A percentile compares a stretch with the other conserved stretches of the same genome.
These are phyloP conservation scores for Globisporangium irregulare DNA, from an alignment of 352 stramenopile species.

Conservation along the genomic window DNA sequence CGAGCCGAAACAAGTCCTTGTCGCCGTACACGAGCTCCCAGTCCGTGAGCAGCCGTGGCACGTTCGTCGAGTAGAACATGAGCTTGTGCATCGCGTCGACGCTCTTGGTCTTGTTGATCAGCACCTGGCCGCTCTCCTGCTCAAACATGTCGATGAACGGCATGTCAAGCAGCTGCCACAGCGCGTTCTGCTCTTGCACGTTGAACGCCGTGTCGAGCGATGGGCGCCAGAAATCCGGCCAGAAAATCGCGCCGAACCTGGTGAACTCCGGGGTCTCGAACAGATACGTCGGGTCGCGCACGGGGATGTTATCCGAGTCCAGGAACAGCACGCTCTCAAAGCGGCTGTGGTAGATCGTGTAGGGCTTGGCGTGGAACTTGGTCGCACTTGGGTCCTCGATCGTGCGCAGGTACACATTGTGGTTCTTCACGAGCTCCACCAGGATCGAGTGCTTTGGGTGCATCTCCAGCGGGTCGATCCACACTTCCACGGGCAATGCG, in stretches of 20 bases:
- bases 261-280: slow-evolving; percentile 69
- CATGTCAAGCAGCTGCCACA: slow-evolving; percentile 79
- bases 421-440: slow-evolving; percentile 43
- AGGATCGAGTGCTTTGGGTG: slow-evolving; percentile 51
- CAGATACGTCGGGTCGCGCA: slow-evolving; percentile 76
- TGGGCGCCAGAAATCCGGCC: slow-evolving; percentile 83
- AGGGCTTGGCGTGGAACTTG: slow-evolving; percentile 79
- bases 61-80: slow-evolving; percentile 75
- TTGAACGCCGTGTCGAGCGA: slow-evolving; percentile 63
- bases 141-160: slow-evolving; percentile 87
- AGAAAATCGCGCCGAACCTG: slow-evolving; percentile 69
- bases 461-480: slow-evolving; percentile 59
- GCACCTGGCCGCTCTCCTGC: slow-evolving; percentile 74
- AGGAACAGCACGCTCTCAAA: slow-evolving; percentile 82
- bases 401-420: slow-evolving; percentile 53
- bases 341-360: slow-evolving; percentile 66
- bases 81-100: slow-evolving; percentile 54
- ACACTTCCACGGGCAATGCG: slow-evolving; percentile 47
- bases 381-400: slow-evolving; percentile 60
- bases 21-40: slow-evolving; percentile 70
- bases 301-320: slow-evolving; percentile 80
- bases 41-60: slow-evolving; percentile 54
- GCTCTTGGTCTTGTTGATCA: slow-evolving; percentile 54
- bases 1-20: slow-evolving; percentile 78
- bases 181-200: slow-evolving; percentile 57